Percentiles rank a stretch among this genome's conserved stretches.
Conservation (phyloP, 1,284 basidiomycete species). For the Apiotrichum montevideense region DNA sequence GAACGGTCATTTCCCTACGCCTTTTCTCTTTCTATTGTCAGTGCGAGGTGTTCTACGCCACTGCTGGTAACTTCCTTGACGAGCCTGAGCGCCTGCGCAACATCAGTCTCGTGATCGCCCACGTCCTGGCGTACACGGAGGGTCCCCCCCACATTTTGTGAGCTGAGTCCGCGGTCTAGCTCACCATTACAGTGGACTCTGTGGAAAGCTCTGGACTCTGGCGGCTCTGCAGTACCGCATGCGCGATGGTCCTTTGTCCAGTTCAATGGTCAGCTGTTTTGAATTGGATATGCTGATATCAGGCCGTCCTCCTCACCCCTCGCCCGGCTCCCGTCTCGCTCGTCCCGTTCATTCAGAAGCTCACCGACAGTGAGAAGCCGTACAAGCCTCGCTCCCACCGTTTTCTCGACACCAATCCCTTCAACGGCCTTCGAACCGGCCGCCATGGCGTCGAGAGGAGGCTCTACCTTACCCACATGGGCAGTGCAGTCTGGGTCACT, state of each 20-base stretch:
- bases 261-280: conserved; percentile 5
- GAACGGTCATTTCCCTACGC: not conserved
- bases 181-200: conserved; percentile 8
- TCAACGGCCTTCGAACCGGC: conserved; percentile 7
- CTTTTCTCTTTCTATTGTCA: not conserved
- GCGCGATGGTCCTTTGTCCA: conserved; percentile 15
- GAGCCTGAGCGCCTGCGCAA: conserved; percentile 1
- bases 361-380: conserved; percentile 8
- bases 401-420: conserved; percentile 15
- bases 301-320: conserved; percentile 16
- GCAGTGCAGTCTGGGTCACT: conserved; percentile 8
- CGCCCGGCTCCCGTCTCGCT: conserved; percentile 10
- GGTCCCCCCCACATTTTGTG: conserved; percentile 11
- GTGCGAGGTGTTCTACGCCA: conserved; percentile 17
- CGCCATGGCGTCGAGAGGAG: conserved; percentile 7
- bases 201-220: conserved; percentile 17
- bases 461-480: conserved; percentile 4
- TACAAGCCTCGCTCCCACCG: conserved; percentile 9
- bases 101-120: conserved; percentile 2
- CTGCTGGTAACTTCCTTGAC: conserved; percentile 9
- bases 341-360: conserved; percentile 4
- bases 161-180: not conserved
- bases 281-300: not conserved
- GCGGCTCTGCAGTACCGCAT: conserved; percentile 14
- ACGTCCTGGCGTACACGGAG: conserved; percentile 8